Conservation (phyloP, 192 early-diverging fungal genomes). For the Phycomyces nitens region DNA sequence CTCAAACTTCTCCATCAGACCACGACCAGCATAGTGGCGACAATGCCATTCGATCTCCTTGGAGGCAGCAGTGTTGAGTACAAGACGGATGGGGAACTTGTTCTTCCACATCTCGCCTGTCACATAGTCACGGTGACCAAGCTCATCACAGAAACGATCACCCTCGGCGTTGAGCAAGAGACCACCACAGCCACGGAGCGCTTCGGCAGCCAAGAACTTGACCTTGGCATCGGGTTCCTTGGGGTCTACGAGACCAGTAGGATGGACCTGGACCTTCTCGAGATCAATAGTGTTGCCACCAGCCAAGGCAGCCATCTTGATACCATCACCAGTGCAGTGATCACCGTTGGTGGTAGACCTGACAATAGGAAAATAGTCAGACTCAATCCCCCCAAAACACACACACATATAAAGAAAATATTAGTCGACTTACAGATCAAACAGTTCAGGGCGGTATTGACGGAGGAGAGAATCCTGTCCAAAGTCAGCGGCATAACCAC, state of each 20-base stretch:
- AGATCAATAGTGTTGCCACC: conserved; percentile 89
- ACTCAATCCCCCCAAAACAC: not conserved
- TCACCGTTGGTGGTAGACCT: conserved; percentile 89
- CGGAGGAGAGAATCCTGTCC: conserved; percentile 69
- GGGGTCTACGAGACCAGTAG: conserved; percentile 91
- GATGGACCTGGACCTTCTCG: conserved; percentile 96
- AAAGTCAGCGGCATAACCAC: conserved; percentile 94
- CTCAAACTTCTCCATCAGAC: conserved; percentile 82
- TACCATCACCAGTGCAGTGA: conserved; percentile 93
- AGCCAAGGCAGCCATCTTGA: conserved; percentile 76
- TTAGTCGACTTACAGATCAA: conserved; percentile 42
- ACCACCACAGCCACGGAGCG: conserved; percentile 91
- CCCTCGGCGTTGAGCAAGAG: conserved; percentile 77
- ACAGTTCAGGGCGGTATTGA: conserved; percentile 77
- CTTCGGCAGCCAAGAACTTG: conserved; percentile 95
- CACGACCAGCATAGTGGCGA: conserved; percentile 86
- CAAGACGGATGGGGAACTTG: conserved; percentile 80
- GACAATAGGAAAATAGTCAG: conserved; percentile 25
- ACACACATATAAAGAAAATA: too few relatives aligned
- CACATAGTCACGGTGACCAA: conserved; percentile 92
- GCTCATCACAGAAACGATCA: conserved; percentile 88
- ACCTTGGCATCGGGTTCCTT: conserved; percentile 86
- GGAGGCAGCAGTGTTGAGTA: conserved; percentile 79
- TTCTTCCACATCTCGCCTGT: conserved; percentile 84
- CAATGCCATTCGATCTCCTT: conserved; percentile 94